Percentiles rank a stretch among this genome's conserved stretches.
Conservation (phyloP, 2,329 filamentous ascomycete species). For the Colletotrichum kahawae region DNA sequence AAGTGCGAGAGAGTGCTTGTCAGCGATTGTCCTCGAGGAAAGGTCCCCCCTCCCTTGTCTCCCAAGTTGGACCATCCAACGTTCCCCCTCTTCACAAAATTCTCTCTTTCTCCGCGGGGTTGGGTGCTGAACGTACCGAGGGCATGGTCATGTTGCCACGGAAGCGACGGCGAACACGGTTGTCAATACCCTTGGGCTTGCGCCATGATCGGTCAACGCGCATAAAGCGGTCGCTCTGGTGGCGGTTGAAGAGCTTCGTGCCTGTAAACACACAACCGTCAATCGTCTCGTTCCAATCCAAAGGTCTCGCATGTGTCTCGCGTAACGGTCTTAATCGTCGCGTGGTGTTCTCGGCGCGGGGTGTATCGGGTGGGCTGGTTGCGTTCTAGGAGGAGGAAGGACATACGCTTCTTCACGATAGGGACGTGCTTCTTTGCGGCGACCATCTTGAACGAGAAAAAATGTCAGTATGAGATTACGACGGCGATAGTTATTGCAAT, state of each 20-base stretch:
- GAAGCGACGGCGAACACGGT: slow-evolving; percentile 96
- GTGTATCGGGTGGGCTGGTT: slow-evolving; percentile 8
- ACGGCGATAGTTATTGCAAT: neutral
- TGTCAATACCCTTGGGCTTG: slow-evolving; percentile 99
- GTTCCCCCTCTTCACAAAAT: neutral
- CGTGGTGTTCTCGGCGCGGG: neutral
- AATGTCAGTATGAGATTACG: slow-evolving; percentile 32
- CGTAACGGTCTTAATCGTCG: neutral
- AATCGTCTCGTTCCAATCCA: slow-evolving; percentile 30
- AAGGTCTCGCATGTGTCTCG: slow-evolving; percentile 9
- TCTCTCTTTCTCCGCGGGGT: neutral
- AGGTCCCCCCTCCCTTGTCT: neutral
- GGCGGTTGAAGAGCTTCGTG: slow-evolving; percentile 94
- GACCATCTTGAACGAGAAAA: slow-evolving; percentile 74
- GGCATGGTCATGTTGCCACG: slow-evolving; percentile 96
- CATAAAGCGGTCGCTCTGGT: slow-evolving; percentile 98
- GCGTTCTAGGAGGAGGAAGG: slow-evolving; percentile 25
- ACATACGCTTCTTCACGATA: slow-evolving; percentile 99
- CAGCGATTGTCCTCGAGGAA: neutral
- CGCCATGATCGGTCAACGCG: slow-evolving; percentile 91
- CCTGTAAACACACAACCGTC: slow-evolving; percentile 59
- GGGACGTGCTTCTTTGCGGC: slow-evolving; percentile 98
- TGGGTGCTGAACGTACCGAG: slow-evolving; percentile 73
- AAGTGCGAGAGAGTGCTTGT: neutral
- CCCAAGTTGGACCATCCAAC: neutral